Base-by-base conservation (phyloP, 176 grass and related monocot genomes). In the Oryza rufipogon region DNA sequence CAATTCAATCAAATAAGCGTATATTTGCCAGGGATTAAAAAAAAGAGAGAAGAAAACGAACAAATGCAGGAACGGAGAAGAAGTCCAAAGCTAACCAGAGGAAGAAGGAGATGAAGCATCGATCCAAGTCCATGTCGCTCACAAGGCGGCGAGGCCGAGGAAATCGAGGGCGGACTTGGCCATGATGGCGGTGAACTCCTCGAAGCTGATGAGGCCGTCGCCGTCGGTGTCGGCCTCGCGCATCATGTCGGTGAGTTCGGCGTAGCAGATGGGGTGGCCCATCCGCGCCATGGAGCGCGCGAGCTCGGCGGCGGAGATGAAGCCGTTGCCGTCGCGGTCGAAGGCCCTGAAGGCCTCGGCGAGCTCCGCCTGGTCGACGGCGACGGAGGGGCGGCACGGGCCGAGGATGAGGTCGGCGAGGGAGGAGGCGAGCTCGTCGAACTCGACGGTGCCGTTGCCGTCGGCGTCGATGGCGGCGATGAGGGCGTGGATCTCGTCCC, bases 291-390 rank as follows among this genome's bases (percentile, higher is more conserved):
- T 92, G 83, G 90, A 89, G 12, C 90, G 68, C 28, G 90, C 86
- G 61, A 92, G 90, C 90, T 92, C 90, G 49, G 90, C 86, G 39
- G 90, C 90, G n/a, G 90, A 92, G 75, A 92, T 92, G 90, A 76
- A 89, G 0, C 90, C 90, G 75, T 92, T 92, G 61, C 86, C 86
- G 83, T 92, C 90, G 63, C 86, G 90, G 74, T 92, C 86, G 75
- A 92, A 89, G 30, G 86, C 74, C 12, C 83, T 83, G 86, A 92
- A 92, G 49, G 80, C 90, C 83, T 92, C 90, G 26, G 83, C 83
- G 20, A 92, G 90, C 86, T 89, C 69, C 79, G 66, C 90, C 42
- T 89, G 90, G 80, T 92, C 90, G 52, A 89, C 87, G 52, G 89
- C 85, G 6, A 87, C 75, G 32, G 80, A 65, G 44, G 89, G 81